Conservation (phyloP, 768 basidiomycete species). For the Lactarius akahatsu region DNA sequence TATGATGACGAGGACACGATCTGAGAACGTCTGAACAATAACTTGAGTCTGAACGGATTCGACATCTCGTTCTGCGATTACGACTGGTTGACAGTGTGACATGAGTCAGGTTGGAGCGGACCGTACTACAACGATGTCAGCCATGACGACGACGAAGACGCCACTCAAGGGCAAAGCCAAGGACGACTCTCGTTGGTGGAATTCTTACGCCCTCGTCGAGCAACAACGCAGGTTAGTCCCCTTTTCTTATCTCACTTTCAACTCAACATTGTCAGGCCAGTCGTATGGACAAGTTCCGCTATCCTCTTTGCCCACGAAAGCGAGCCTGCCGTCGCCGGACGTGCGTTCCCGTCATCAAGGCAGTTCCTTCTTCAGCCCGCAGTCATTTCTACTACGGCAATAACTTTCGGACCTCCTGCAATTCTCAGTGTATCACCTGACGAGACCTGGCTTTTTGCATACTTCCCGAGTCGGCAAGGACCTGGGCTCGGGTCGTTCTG, state of each 20-base stretch:
- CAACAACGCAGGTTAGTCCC: constrained; percentile 13
- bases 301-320: constrained; percentile 69
- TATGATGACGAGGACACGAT: constrained; percentile 80
- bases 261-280: constrained; percentile 46
- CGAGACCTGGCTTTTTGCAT: constrained; percentile 70
- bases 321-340: constrained; percentile 57
- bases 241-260: not conserved
- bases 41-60: constrained; percentile 67
- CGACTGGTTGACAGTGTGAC: constrained; percentile 39
- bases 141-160: constrained; percentile 11
- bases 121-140: constrained; percentile 11
- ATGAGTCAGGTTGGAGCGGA: constrained; percentile 6
- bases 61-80: constrained; percentile 52
- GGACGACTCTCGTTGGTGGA: constrained; percentile 24
- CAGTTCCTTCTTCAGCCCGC: constrained; percentile 62
- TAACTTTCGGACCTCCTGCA: constrained; percentile 59
- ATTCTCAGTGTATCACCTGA: constrained; percentile 58
- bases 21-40: constrained; percentile 73
- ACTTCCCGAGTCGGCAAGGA: constrained; percentile 58
- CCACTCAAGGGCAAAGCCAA: constrained; percentile 25
- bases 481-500: constrained; percentile 68
- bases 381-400: constrained; percentile 44
- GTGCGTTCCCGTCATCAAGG: constrained; percentile 68
- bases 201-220: constrained; percentile 22
- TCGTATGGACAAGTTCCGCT: constrained; percentile 66